Evolutionary conservation across 75 land plant genomes (phyloP).

Genomic region (Sequoiadendron giganteum): DNA sequence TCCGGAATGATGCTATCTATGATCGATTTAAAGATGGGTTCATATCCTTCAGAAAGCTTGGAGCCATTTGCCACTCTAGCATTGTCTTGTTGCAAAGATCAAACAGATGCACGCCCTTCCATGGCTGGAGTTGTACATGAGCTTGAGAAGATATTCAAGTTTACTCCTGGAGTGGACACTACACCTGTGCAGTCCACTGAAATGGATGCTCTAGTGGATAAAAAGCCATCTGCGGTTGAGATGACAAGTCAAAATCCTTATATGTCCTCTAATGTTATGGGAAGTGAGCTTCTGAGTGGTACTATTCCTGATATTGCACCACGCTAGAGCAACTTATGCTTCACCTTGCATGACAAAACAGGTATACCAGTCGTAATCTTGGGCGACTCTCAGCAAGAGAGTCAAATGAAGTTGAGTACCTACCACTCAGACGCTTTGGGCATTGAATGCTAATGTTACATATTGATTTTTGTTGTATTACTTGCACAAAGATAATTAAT

Average conservation of each 20-base stretch:
- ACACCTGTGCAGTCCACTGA: neutral
- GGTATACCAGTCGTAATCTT: constrained; percentile 17
- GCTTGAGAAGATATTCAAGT: constrained; percentile 43
- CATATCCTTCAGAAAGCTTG: constrained; percentile 59
- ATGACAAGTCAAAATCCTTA: constrained; percentile 8
- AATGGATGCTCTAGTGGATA: neutral
- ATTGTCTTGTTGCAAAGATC: constrained; percentile 56
- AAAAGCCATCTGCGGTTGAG: neutral
- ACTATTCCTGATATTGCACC: constrained; percentile 40
- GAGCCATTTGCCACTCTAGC: constrained; percentile 59
- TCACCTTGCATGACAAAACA: constrained; percentile 10
- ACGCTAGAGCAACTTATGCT: constrained; percentile 17
- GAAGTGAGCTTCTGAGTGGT: constrained; percentile 49
- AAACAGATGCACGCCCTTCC: constrained; percentile 59
- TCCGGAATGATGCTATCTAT: constrained; percentile 53
- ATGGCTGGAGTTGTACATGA: constrained; percentile 73
- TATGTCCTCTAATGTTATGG: constrained; percentile 21
- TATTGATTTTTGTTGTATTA: neutral
- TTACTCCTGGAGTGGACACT: constrained; percentile 27
- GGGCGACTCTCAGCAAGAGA: neutral
- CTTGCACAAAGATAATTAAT: neutral
- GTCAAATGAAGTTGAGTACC: neutral
- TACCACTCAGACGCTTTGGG: neutral
- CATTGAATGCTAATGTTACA: neutral
- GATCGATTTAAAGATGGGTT: constrained; percentile 64